Evolutionary conservation across 441 rosid species (phyloP).

Genomic region (Syzygium syzygioides): DNA sequence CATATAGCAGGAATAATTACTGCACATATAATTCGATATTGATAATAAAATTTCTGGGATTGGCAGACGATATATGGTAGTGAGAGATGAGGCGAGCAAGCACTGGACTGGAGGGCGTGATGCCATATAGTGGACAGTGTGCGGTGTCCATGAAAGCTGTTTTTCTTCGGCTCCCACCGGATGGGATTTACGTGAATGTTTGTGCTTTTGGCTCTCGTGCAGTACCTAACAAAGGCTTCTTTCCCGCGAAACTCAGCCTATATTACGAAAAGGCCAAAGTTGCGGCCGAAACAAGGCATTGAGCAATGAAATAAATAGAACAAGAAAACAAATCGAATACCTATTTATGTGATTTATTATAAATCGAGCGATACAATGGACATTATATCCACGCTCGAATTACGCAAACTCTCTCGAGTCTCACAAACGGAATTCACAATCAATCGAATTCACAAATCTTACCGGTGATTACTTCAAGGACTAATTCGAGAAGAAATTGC

Average conservation of each 20-base stretch:
- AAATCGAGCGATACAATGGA: not conserved
- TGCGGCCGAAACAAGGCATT: not conserved
- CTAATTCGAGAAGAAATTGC: not conserved
- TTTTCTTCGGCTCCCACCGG: not conserved
- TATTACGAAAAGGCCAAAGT: not conserved
- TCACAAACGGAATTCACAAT: not conserved
- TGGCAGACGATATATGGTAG: not conserved
- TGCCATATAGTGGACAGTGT: not conserved
- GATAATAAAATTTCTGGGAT: not conserved
- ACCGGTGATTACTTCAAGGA: accelerated
- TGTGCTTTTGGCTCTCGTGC: not conserved
- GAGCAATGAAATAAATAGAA: not conserved
- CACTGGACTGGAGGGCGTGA: not conserved
- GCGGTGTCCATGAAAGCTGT: not conserved
- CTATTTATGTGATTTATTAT: not conserved
- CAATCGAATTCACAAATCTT: not conserved
- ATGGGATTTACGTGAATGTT: not conserved
- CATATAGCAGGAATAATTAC: not conserved
- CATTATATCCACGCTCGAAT: accelerated
- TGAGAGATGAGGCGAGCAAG: not conserved
- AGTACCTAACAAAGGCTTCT: not conserved
- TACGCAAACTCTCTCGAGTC: accelerated
- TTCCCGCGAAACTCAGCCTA: not conserved
- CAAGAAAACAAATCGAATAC: not conserved
- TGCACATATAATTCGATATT: not conserved